A percentile compares a stretch with the other conserved stretches of the same genome.
phyloP scores from a whole-genome alignment of 352 stramenopile genomes.

The Paralagenidium karlingii region DNA sequence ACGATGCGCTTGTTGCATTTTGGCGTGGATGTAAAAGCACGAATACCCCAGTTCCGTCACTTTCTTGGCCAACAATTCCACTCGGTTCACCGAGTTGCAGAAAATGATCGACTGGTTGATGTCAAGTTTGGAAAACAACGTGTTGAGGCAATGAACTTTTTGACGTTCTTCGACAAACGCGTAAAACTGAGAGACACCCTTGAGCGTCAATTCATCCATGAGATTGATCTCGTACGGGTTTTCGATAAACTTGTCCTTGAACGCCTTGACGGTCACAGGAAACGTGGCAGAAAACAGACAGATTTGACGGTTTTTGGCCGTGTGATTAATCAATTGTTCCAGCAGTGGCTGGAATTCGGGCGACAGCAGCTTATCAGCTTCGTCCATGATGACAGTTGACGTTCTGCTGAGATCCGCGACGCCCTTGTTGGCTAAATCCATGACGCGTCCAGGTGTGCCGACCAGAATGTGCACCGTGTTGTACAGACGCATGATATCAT shows the following conservation, averaged over 20 bases:
- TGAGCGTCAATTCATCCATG: slow-evolving; percentile 98
- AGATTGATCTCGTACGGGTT: slow-evolving; percentile 99
- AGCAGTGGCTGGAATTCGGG: slow-evolving; percentile 97
- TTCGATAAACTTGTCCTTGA: slow-evolving; percentile 97
- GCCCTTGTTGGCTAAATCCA: slow-evolving; percentile 97
- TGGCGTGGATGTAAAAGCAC: slow-evolving; percentile 99
- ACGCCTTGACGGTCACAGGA: slow-evolving; percentile 97
- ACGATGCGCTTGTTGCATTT: slow-evolving; percentile 99
- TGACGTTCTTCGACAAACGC: slow-evolving; percentile 98
- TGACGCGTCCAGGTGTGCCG: slow-evolving; percentile 95
- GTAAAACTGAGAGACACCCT: slow-evolving; percentile 99
- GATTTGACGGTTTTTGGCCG: slow-evolving; percentile 93
- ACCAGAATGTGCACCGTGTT: slow-evolving; percentile 99
- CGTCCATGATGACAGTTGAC: slow-evolving; percentile 98
- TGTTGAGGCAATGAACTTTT: slow-evolving; percentile 99
- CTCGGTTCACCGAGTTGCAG: slow-evolving; percentile 98
- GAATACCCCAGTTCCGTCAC: slow-evolving; percentile 99
- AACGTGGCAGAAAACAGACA: slow-evolving; percentile 99
- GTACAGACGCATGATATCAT: slow-evolving; percentile 99
- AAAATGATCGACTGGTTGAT: slow-evolving; percentile 99
- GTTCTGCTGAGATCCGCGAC: slow-evolving; percentile 95
- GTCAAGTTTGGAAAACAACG: slow-evolving; percentile 98
- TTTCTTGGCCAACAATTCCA: slow-evolving; percentile 98
- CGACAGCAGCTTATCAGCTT: slow-evolving; percentile 99
- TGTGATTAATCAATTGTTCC: slow-evolving; percentile 95